phyloP scores from a whole-genome alignment of 2,329 filamentous ascomycete genomes.

The Penicillium brasilianum region DNA sequence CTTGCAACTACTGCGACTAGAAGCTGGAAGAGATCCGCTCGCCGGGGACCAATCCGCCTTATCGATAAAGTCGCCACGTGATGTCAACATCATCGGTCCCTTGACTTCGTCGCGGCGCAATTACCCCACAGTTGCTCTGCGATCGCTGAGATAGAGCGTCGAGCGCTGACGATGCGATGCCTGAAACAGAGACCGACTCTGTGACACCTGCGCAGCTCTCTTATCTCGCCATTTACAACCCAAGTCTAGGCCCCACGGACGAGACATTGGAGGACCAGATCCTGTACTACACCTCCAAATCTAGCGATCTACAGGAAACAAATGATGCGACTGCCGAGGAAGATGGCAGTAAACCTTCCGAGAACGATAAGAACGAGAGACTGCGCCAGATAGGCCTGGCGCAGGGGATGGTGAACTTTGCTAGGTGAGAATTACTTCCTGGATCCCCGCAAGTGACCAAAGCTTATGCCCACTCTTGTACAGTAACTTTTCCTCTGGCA shows the following conservation, averaged over 20 bases:
- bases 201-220: conserved; percentile 81
- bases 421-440: conserved; percentile 57
- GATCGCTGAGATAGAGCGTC: conserved; percentile 18
- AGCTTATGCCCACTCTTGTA: conserved; percentile 23
- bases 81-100: conserved; percentile 37
- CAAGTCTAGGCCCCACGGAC: conserved; percentile 73
- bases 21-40: conserved; percentile 1
- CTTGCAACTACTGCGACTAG: not conserved
- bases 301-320: conserved; percentile 34
- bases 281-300: conserved; percentile 81
- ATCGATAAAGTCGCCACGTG: conserved; percentile 40
- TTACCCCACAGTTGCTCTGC: conserved; percentile 15
- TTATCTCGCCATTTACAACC: conserved; percentile 95
- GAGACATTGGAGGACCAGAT: conserved; percentile 81
- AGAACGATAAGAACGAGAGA: conserved; percentile 80
- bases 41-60: conserved; percentile 20
- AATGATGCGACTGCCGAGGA: conserved; percentile 26
- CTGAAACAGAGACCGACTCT: conserved; percentile 41
- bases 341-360: conserved; percentile 39
- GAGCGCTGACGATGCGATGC: conserved; percentile 43
- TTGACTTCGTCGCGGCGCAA: conserved; percentile 18
- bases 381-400: conserved; percentile 92
- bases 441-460: not conserved
- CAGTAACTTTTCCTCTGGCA: conserved; percentile 79
- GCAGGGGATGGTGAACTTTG: conserved; percentile 95